Percentiles rank a stretch among this genome's conserved stretches.
Evolutionary conservation across 148 eudicot genomes (phyloP).

Genomic region (Amaranthus hypochondriacus): DNA sequence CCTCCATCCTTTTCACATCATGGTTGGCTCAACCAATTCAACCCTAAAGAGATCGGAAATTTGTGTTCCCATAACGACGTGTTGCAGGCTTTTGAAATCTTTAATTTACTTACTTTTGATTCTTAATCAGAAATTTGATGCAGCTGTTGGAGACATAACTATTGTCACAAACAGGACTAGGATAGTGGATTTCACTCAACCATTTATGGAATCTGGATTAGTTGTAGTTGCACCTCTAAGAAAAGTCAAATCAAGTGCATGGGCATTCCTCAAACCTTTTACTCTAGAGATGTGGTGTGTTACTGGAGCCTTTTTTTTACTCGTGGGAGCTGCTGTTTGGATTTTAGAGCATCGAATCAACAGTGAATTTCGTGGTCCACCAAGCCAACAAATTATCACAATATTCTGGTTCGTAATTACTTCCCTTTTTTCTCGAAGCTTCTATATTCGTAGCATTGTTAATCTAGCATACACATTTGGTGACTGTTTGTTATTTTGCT

Average conservation of each 20-base stretch:
- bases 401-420: conserved; percentile 48
- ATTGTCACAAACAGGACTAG: conserved; percentile 68
- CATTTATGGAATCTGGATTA: conserved; percentile 63
- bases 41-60: too few species aligned
- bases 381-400: conserved; percentile 61
- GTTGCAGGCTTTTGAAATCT: neutral
- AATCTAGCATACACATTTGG: neutral
- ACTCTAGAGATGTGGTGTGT: conserved; percentile 63
- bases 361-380: conserved; percentile 73
- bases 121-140: conserved; percentile 59
- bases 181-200: conserved; percentile 84
- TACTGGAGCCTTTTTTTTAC: conserved; percentile 49
- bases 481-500: neutral
- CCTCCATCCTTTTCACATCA: too few species aligned
- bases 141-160: conserved; percentile 78
- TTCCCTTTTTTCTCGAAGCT: conserved; percentile 1
- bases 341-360: conserved; percentile 74
- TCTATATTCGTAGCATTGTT: neutral
- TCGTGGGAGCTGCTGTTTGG: conserved; percentile 72
- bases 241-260: conserved; percentile 41
- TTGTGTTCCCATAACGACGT: too few species aligned
- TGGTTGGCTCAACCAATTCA: too few species aligned
- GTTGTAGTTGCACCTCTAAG: conserved; percentile 62
- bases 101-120: neutral
- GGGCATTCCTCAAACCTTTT: conserved; percentile 76